These are phyloP conservation scores for Tetrastigma voinierianum DNA, from an alignment of 164 flowering plant genomes.

Conservation along the genomic window DNA sequence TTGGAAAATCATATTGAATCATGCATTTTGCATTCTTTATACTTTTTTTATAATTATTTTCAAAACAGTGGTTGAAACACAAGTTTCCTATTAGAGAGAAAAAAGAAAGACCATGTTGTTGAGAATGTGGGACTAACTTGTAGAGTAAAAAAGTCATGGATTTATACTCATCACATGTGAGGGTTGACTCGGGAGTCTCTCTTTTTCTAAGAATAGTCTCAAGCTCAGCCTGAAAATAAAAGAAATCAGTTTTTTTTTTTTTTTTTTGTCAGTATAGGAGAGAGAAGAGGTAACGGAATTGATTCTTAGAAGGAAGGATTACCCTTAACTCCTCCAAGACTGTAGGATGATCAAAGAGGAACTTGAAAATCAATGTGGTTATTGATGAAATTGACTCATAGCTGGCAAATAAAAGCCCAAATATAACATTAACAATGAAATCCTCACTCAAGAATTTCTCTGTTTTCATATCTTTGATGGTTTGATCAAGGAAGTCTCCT, in stretches of 20 bases:
- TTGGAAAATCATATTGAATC: too few species aligned
- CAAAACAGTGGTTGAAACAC: too few species aligned
- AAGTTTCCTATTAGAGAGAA: too few species aligned
- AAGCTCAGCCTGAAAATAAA: conserved; percentile 10
- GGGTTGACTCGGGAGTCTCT: background rate
- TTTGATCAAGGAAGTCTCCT: conserved; percentile 3
- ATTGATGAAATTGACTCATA: conserved; percentile 11
- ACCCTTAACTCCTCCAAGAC: too few species aligned
- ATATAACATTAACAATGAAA: conserved; percentile 8
- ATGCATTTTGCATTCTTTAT: too few species aligned
- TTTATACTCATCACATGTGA: conserved; percentile 25
- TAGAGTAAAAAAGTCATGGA: conserved; percentile 19
- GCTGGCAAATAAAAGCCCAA: conserved; percentile 20
- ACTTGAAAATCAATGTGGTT: conserved; percentile 8
- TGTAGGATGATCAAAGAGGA: conserved; percentile 13
- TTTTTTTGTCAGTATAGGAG: background rate
- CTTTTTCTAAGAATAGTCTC: conserved; percentile 6
- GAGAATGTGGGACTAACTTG: conserved; percentile 11
- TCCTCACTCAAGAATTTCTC: conserved; percentile 10
- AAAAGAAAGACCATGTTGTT: too few species aligned
- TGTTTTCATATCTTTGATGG: too few species aligned
- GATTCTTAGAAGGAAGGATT: conserved; percentile 7
- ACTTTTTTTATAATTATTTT: too few species aligned
- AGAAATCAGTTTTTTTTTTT: too few species aligned
- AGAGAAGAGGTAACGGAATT: background rate